A percentile compares a stretch with the other conserved stretches of the same genome.
Conservation (phyloP, 2,329 filamentous ascomycete species). For the Neonectria sp. region DNA sequence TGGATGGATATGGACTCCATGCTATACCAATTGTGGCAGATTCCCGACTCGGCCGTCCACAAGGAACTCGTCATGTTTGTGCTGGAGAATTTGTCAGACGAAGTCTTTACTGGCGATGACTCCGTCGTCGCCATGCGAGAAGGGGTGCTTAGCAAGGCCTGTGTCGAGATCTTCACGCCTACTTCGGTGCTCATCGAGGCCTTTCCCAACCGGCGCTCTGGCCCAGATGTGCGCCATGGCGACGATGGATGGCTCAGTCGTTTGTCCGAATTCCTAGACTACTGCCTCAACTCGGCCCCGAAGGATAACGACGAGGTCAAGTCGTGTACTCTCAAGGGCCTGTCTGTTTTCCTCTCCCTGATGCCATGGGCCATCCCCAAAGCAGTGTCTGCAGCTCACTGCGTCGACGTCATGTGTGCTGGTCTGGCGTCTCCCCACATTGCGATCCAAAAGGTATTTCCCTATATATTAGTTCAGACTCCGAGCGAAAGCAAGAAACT, state of each 20-base stretch:
- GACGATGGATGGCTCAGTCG: conserved; percentile 90
- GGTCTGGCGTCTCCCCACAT: conserved; percentile 80
- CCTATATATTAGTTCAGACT: background rate
- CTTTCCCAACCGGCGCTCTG: conserved; percentile 80
- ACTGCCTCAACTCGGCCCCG: conserved; percentile 78
- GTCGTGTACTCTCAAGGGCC: conserved; percentile 80
- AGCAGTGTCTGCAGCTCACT: conserved; percentile 80
- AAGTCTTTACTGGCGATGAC: conserved; percentile 94
- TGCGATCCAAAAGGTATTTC: conserved; percentile 77
- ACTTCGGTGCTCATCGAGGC: conserved; percentile 80
- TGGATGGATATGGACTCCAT: conserved; percentile 96
- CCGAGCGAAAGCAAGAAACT: conserved; percentile 14
- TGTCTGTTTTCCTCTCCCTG: conserved; percentile 83
- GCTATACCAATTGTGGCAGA: conserved; percentile 87
- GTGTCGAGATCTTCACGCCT: conserved; percentile 95
- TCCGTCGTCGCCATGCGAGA: conserved; percentile 87
- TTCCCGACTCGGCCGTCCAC: conserved; percentile 71
- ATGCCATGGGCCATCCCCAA: conserved; percentile 92
- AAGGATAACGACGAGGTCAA: conserved; percentile 77
- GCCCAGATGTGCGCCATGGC: conserved; percentile 80
- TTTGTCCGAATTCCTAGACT: conserved; percentile 80
- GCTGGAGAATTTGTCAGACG: conserved; percentile 92
- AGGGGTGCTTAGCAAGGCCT: conserved; percentile 86
- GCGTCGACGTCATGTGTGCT: conserved; percentile 79
- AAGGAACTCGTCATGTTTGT: conserved; percentile 92